Base-by-base conservation (phyloP, 495 filamentous ascomycete species). In the Penicillium crystallinum region DNA sequence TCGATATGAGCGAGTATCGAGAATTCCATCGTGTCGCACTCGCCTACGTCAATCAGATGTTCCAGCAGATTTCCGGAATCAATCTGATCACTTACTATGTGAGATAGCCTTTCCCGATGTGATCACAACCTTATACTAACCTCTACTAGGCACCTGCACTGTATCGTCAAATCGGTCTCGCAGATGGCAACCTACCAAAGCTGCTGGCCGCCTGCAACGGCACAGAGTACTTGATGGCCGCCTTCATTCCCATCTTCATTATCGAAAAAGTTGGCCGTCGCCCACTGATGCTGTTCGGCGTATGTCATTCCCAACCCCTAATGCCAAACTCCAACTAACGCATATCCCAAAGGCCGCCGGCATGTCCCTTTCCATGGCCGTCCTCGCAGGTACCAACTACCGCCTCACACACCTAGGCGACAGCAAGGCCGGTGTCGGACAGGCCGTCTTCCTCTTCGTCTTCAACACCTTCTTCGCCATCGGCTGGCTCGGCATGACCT, bases 401-500 rank as follows among this genome's bases (percentile, higher is more conserved):
- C 46, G 68, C 63, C 47, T 63, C 10, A 69, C 43, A 0, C 18
- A 41, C 0, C 53, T 68, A 3, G 30, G 34, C 3, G 65, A 77
- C 9, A 70, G 73, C 14, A 67, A 55, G 11, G 64, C 71, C 6
- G 70, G 72, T 35, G 72, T 76, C 21, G 77, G 76, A 69, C 25
- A 72, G 70, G 46, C 68, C 75, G 49, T 63, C 10, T 63, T 63
- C 34, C 54, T 63, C 27, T 88, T 88, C 62, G 67, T 85, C 21
- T 87, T 85, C 73, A 83, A 82, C 59, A 83, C 82, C 0, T 87
- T 87, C 71, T 88, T 87, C 55, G 83, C 82, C 7, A 69, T 86
- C 43, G 85, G 84, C 27, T 87, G 84, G 85, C 73, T 87, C 21
- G 84, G 83, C 44, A 86, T 86, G 81, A 81, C 81, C 18, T 85